A percentile compares a stretch with the other conserved stretches of the same genome.
Evolutionary conservation across 2,329 filamentous ascomycete genomes (phyloP).

Genomic region (Niveomyces coronatus): DNA sequence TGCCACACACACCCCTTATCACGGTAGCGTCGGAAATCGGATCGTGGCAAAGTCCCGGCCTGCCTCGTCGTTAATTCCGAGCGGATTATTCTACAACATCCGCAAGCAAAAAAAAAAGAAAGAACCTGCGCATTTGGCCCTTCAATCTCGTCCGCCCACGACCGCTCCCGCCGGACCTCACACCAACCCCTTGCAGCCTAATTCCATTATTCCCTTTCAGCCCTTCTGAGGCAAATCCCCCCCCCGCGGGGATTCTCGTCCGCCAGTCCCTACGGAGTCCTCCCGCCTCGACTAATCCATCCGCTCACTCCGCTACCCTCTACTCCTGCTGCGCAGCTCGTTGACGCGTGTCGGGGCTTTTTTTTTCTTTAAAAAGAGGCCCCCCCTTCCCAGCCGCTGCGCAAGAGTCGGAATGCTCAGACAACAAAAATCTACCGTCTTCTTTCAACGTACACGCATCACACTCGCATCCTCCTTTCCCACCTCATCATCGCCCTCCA

Average conservation of each 20-base stretch:
- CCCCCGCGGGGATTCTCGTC: too few relatives aligned
- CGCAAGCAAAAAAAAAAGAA: background rate
- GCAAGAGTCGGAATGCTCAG: slow-evolving; percentile 33
- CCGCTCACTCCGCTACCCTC: too few relatives aligned
- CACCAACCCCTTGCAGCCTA: background rate
- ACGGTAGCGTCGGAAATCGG: slow-evolving; percentile 11
- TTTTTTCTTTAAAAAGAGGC: slow-evolving; percentile 14
- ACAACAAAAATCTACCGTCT: slow-evolving; percentile 27
- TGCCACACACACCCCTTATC: too few relatives aligned
- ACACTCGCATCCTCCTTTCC: slow-evolving; percentile 20
- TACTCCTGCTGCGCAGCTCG: too few relatives aligned
- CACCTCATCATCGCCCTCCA: slow-evolving; percentile 15
- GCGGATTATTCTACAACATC: slow-evolving; percentile 6
- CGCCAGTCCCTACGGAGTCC: too few relatives aligned
- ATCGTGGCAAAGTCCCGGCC: background rate
- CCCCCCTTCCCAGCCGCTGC: slow-evolving; percentile 12
- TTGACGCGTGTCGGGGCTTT: slow-evolving; percentile 17
- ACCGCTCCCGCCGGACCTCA: background rate
- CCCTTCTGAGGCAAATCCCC: too few relatives aligned
- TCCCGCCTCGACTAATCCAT: too few relatives aligned
- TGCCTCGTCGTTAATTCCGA: slow-evolving; percentile 12
- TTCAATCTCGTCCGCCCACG: too few relatives aligned
- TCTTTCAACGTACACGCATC: slow-evolving; percentile 33
- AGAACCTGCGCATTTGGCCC: background rate
- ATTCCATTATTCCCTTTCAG: background rate